phyloP scores from a whole-genome alignment of 495 filamentous ascomycete species.

The Hapsidospora chrysogenum region DNA sequence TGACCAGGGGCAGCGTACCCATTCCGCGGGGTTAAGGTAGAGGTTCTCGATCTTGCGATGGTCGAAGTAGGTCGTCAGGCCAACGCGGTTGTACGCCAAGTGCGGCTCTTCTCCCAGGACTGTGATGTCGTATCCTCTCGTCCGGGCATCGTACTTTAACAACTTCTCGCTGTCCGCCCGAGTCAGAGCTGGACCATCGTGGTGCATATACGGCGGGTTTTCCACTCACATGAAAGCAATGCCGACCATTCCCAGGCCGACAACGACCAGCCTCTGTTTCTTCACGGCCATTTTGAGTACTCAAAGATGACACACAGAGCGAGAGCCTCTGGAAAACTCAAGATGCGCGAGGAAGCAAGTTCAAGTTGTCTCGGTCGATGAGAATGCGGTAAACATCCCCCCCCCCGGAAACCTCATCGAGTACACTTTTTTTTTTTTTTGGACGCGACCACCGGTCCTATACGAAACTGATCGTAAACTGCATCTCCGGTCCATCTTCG shows the following conservation, averaged over 20 bases:
- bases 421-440: too few relatives aligned
- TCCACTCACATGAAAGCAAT: slow-evolving; percentile 73
- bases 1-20: too few relatives aligned
- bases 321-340: too few relatives aligned
- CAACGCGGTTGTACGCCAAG: slow-evolving; percentile 89
- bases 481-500: too few relatives aligned
- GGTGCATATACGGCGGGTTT: background rate
- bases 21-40: slow-evolving; percentile 79
- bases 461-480: too few relatives aligned
- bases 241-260: slow-evolving; percentile 91
- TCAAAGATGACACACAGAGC: too few relatives aligned
- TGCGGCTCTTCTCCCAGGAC: slow-evolving; percentile 90
- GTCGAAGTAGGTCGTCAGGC: slow-evolving; percentile 85
- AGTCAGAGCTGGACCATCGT: background rate
- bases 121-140: slow-evolving; percentile 65
- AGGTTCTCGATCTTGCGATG: slow-evolving; percentile 81
- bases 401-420: too few relatives aligned
- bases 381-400: too few relatives aligned
- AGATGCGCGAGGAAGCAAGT: too few relatives aligned
- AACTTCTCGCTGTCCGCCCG: slow-evolving; percentile 60
- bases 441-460: too few relatives aligned
- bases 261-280: slow-evolving; percentile 24
- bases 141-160: slow-evolving; percentile 65
- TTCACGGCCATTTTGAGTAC: background rate
- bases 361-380: too few relatives aligned